These are phyloP conservation scores for Graphiopsis chlorocephala DNA, from an alignment of 2,329 filamentous ascomycete species.

Conservation along the genomic window DNA sequence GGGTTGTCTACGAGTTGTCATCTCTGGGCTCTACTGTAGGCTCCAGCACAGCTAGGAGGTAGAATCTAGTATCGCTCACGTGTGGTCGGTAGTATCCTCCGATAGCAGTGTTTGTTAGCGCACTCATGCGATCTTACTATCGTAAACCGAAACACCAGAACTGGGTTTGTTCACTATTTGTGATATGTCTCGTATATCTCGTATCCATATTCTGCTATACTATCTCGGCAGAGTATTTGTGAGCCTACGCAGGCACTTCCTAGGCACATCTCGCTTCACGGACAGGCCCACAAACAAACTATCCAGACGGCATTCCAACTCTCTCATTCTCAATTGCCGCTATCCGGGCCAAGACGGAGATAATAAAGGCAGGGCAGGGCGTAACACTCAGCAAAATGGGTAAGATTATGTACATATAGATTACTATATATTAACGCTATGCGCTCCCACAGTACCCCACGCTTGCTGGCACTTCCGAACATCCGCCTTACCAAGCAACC, in stretches of 20 bases:
- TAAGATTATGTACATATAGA: background rate
- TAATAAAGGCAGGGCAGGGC: background rate
- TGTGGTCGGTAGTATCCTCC: too few species aligned
- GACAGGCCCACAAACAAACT: background rate
- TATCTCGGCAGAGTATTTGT: too few species aligned
- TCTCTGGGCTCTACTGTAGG: too few species aligned
- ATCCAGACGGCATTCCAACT: background rate
- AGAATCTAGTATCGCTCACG: too few species aligned
- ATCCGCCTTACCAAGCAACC: background rate
- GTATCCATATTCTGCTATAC: too few species aligned
- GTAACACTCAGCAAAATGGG: background rate
- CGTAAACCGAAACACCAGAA: too few species aligned
- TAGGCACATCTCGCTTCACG: background rate
- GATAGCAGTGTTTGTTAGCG: too few species aligned
- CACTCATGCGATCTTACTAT: too few species aligned
- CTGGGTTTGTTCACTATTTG: too few species aligned
- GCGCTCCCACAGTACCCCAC: background rate
- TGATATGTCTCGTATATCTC: too few species aligned
- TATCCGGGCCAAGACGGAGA: background rate
- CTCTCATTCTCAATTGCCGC: background rate
- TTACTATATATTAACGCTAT: too few species aligned
- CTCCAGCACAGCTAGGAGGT: too few species aligned
- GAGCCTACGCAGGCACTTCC: background rate
- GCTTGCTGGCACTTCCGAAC: background rate
- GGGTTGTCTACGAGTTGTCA: background rate